Percentiles rank a stretch among this genome's conserved stretches.
phyloP scores from a whole-genome alignment of 768 basidiomycete genomes.

The Polyporus arcularius region DNA sequence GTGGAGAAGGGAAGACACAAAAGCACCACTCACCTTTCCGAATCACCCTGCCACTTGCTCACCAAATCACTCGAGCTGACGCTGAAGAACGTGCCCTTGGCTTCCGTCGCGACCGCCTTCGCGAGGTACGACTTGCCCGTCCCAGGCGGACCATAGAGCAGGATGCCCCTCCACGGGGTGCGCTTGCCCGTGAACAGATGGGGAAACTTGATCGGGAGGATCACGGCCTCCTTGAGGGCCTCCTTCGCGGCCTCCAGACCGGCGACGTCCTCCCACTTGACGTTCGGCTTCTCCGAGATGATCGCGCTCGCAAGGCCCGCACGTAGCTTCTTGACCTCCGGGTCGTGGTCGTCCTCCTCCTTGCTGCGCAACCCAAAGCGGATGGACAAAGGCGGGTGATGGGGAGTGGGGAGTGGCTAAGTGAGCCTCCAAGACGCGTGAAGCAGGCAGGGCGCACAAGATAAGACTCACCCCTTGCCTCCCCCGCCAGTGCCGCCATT shows the following conservation, averaged over 20 bases:
- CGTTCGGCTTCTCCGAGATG: conserved; percentile 89
- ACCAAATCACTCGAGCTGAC: conserved; percentile 95
- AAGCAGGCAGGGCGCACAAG: neutral
- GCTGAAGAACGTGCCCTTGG: conserved; percentile 98
- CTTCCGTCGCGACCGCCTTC: conserved; percentile 98
- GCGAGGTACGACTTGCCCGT: conserved; percentile 97
- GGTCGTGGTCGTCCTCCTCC: conserved; percentile 74
- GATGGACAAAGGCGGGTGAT: neutral
- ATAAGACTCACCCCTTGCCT: conserved; percentile 39
- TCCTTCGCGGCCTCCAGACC: conserved; percentile 96
- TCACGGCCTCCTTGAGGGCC: conserved; percentile 95
- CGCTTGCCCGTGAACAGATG: conserved; percentile 98
- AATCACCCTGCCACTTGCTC: conserved; percentile 99
- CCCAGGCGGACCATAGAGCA: conserved; percentile 96
- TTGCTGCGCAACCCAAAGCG: conserved; percentile 29
- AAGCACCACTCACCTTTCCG: conserved; percentile 69
- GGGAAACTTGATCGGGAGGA: conserved; percentile 99
- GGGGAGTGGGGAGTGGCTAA: conserved; percentile 4
- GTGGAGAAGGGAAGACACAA: neutral
- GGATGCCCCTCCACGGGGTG: conserved; percentile 94
- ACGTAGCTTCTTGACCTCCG: conserved; percentile 95
- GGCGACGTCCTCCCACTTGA: conserved; percentile 98
- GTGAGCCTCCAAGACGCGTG: neutral
- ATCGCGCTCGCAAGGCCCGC: conserved; percentile 88
- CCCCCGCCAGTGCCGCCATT: conserved; percentile 38